Evolutionary conservation across 108 stramenopile genomes (phyloP), one percentile per base, ranked within the genome.

Genomic region (Nitzschia sp.): DNA sequence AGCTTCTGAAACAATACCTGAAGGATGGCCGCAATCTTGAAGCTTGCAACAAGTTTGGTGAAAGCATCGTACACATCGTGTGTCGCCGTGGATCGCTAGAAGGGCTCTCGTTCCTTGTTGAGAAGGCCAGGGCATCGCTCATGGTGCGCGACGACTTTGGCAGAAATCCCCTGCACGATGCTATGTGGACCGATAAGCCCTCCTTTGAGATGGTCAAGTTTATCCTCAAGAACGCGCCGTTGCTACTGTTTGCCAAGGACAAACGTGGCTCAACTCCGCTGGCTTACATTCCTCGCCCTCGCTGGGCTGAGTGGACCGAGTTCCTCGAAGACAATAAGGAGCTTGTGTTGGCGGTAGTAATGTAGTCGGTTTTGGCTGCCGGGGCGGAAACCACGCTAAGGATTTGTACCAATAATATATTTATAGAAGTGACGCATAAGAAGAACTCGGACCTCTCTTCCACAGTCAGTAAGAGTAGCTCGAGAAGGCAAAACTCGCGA

Each of bases 61-160:
- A 94, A 67, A 88, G 87, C 18, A 69, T 91, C 19, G 74, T 91
- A 15, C 93, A 91, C 66, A 81, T 78, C 61, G 85, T 83, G 17
- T 89, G 88, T 58, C 84, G 90, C 15, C 72, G 82, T 23, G 87
- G 85, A 34, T 51, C 81, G 61, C 9, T 64, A 17, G 66, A 83
- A n/a, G 71, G 86, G 4, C 81, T 90, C 0, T 72, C 53, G 0
- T 90, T 82, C 64, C 66, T 95, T 15, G 24, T 91, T 0, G 45
- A 81, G 19, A 84, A 90, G 54, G 89, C 79, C 4, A 65, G 68
- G 18, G 85, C 85, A 15, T 71, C 66, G 4, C 42, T 88, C 5
- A 59, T 78, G 46, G 78, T 88, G 13, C 71, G 84, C 36, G 94
- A 95, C 70, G 94, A 95, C 71, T 90, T 81, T 64, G 94, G 94